These are phyloP conservation scores for Sinapis alba DNA, from an alignment of 441 rosid species.

Conservation along the genomic window DNA sequence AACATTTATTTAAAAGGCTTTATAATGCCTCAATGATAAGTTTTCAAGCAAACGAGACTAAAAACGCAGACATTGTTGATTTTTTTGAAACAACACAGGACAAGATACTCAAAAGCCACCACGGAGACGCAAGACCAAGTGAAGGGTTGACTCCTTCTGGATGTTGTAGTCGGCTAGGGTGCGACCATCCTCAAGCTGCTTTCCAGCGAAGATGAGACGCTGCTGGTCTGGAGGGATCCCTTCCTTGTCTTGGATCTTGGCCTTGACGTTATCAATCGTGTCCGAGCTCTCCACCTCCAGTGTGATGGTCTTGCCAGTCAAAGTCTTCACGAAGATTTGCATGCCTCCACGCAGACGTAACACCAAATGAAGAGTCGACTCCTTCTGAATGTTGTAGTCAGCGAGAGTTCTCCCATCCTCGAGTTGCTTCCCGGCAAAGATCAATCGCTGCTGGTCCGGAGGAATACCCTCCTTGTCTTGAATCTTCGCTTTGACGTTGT, in stretches of 20 bases:
- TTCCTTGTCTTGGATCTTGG: slow-evolving; percentile 46
- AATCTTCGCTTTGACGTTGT: too few relatives aligned
- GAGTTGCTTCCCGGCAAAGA: too few relatives aligned
- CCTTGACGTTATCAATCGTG: slow-evolving; percentile 44
- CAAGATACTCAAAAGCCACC: neutral
- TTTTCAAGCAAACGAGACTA: too few relatives aligned
- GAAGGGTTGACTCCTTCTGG: slow-evolving; percentile 47
- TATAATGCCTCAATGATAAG: too few relatives aligned
- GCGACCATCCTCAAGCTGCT: slow-evolving; percentile 51
- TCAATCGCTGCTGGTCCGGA: too few relatives aligned
- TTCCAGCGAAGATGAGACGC: slow-evolving; percentile 34
- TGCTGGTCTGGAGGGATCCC: slow-evolving; percentile 45
- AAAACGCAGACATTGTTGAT: too few relatives aligned
- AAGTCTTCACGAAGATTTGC: slow-evolving; percentile 35
- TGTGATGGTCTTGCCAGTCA: slow-evolving; percentile 42
- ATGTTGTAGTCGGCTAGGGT: slow-evolving; percentile 49
- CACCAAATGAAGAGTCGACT: slow-evolving; percentile 38
- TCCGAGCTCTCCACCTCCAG: slow-evolving; percentile 33
- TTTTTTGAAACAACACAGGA: too few relatives aligned
- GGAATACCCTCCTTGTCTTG: too few relatives aligned
- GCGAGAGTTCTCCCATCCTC: too few relatives aligned
- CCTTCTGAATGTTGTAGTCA: slow-evolving; percentile 46
- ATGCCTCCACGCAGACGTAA: slow-evolving; percentile 14
- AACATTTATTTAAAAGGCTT: too few relatives aligned
- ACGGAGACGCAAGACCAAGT: slow-evolving; percentile 6